Conservation (phyloP, 225 moss, liverwort and hornwort genomes). For the Pseudoscleropodium purum region DNA sequence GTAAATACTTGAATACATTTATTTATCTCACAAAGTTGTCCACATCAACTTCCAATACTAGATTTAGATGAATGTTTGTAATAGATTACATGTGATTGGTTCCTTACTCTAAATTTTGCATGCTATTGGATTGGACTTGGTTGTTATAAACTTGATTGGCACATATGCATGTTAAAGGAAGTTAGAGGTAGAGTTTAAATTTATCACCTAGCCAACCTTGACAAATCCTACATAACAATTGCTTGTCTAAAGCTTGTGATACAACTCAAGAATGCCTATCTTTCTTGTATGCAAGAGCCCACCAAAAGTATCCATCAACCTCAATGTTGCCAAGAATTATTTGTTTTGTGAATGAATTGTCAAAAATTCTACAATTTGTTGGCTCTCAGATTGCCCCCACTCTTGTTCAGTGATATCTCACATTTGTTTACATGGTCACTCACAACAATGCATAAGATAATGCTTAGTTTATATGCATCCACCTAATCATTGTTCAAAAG, state of each 20-base stretch:
- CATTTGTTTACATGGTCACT: not conserved
- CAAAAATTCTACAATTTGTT: not conserved
- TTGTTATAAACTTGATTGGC: accelerated
- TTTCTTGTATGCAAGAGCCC: not conserved
- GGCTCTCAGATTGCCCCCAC: not conserved
- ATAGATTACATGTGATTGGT: not conserved
- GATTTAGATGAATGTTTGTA: not conserved
- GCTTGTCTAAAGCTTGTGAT: accelerated
- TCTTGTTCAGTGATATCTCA: not conserved
- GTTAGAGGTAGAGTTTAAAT: not conserved
- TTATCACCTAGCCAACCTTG: accelerated
- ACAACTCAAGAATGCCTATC: not conserved
- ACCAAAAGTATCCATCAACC: not conserved
- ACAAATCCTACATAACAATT: too few relatives aligned
- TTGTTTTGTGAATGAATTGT: not conserved
- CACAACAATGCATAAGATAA: not conserved
- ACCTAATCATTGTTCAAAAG: not conserved
- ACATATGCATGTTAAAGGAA: accelerated
- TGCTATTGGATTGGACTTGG: not conserved
- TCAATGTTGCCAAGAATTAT: not conserved
- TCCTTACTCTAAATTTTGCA: not conserved
- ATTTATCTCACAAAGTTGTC: not conserved
- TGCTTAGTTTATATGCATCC: not conserved
- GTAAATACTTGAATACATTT: not conserved
- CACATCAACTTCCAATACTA: not conserved